These are phyloP conservation scores for Chaetoceros muelleri DNA, from an alignment of 108 stramenopile species.

Conservation along the genomic window DNA sequence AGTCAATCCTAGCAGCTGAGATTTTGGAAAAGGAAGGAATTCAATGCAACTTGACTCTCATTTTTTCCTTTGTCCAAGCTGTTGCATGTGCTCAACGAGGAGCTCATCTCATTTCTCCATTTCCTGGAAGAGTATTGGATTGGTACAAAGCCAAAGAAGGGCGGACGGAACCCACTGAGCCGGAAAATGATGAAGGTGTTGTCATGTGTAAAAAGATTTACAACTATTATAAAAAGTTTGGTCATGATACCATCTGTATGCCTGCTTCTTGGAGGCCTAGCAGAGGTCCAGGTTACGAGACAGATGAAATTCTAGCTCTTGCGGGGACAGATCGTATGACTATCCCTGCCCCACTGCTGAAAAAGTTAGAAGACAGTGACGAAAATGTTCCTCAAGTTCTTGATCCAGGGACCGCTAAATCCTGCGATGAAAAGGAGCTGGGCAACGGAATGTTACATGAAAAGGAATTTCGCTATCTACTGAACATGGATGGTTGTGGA, in stretches of 20 bases:
- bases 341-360: conserved; percentile 63
- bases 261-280: conserved; percentile 91
- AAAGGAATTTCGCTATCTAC: conserved; percentile 27
- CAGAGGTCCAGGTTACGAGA: conserved; percentile 52
- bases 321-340: conserved; percentile 84
- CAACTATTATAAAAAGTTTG: conserved; percentile 76
- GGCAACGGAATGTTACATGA: conserved; percentile 33
- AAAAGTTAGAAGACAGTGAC: conserved; percentile 29
- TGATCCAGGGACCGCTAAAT: not conserved
- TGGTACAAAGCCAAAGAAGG: conserved; percentile 82
- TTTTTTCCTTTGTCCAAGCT: conserved; percentile 92
- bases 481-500: conserved; percentile 89
- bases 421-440: conserved; percentile 2
- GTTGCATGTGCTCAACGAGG: conserved; percentile 92
- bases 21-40: conserved; percentile 90
- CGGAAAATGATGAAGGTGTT: conserved; percentile 89
- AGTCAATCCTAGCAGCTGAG: conserved; percentile 92
- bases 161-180: conserved; percentile 32
- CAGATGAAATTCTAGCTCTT: conserved; percentile 76
- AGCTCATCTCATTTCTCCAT: conserved; percentile 91
- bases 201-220: conserved; percentile 80
- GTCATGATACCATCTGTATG: conserved; percentile 94
- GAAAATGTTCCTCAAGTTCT: conserved; percentile 5
- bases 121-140: conserved; percentile 95
- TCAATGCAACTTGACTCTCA: conserved; percentile 90